These are phyloP conservation scores for Aspergillus bertholletiae DNA, from an alignment of 495 filamentous ascomycete genomes.

Conservation along the genomic window DNA sequence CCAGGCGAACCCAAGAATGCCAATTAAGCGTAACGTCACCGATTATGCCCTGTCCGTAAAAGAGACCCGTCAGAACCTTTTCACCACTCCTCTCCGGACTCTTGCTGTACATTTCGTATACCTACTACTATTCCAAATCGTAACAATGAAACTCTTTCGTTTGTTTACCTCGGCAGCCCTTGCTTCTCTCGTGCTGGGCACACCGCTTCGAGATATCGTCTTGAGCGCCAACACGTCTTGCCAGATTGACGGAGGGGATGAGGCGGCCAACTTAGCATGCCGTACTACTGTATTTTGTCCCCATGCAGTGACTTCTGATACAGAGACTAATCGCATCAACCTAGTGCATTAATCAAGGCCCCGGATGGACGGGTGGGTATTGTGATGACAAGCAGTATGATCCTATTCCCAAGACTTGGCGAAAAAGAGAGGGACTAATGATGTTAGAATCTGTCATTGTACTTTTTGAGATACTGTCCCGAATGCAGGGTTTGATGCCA, in stretches of 20 bases:
- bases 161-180: background rate
- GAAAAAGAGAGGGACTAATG: background rate
- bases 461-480: background rate
- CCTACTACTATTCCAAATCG: background rate
- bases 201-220: background rate
- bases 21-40: background rate
- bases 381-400: constrained; percentile 5
- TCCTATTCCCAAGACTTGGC: background rate
- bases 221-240: background rate
- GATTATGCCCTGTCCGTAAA: background rate
- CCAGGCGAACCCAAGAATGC: background rate
- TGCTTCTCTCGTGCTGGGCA: background rate
- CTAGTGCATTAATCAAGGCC: constrained; percentile 6
- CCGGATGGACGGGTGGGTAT: constrained; percentile 7
- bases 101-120: too few species aligned
- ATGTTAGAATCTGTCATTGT: constrained; percentile 9
- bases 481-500: background rate
- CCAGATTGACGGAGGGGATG: background rate
- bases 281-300: background rate
- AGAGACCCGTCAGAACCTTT: too few species aligned
- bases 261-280: constrained; percentile 1
- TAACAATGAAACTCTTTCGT: background rate
- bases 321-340: background rate
- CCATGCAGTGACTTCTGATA: background rate
- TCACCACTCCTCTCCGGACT: too few species aligned